phyloP scores from a whole-genome alignment of 1,284 basidiomycete genomes.

The Moesziomyces antarcticus region DNA sequence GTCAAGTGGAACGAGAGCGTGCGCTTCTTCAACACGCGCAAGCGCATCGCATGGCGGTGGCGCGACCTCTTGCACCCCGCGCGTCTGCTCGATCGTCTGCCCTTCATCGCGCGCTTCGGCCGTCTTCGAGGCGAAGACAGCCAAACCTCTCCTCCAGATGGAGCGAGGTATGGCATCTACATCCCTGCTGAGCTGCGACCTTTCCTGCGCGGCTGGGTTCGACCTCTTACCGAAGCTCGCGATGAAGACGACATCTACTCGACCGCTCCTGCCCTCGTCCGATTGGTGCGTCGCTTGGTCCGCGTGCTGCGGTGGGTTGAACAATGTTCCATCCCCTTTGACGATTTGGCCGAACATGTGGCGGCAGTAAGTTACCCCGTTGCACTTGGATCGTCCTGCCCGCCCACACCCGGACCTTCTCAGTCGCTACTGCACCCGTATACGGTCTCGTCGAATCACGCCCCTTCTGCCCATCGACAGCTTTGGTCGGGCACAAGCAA shows the following conservation, averaged over 20 bases:
- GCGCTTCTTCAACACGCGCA: constrained; percentile 16
- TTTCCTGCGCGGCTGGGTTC: constrained; percentile 23
- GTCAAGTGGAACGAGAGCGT: constrained; percentile 48
- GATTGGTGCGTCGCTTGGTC: constrained; percentile 16
- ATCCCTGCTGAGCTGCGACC: constrained; percentile 27
- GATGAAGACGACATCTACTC: background rate
- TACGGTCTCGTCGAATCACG: constrained; percentile 32
- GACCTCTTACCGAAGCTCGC: constrained; percentile 8
- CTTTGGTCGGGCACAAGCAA: background rate
- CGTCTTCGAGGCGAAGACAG: constrained; percentile 1
- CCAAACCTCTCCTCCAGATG: background rate
- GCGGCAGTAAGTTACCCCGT: constrained; percentile 34
- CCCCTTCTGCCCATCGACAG: background rate
- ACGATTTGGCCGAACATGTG: constrained; percentile 40
- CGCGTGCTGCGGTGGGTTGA: constrained; percentile 29
- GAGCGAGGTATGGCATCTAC: constrained; percentile 22
- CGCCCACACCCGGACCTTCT: constrained; percentile 28
- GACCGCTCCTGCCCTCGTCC: constrained; percentile 4
- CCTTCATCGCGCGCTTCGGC: constrained; percentile 24
- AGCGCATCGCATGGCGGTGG: constrained; percentile 12
- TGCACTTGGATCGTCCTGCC: constrained; percentile 20
- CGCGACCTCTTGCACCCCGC: constrained; percentile 2
- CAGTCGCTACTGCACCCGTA: constrained; percentile 32
- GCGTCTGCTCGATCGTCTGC: constrained; percentile 10
- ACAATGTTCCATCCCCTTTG: constrained; percentile 26